Evolutionary conservation across 208 protist genomes (phyloP).

Genomic region (Acanthamoeba healyi): DNA sequence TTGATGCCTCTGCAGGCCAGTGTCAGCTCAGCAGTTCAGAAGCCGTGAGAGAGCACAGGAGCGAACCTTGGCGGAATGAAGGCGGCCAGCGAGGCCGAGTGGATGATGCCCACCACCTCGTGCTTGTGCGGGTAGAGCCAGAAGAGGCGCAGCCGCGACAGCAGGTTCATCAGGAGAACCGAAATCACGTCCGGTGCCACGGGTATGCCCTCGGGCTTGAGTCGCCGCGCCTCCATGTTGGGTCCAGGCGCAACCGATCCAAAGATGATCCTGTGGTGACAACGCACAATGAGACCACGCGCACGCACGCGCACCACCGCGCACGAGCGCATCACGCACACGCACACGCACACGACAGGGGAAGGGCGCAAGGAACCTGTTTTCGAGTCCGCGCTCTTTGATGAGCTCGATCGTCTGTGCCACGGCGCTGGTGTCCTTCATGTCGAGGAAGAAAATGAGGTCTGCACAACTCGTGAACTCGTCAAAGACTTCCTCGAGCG

Average conservation of each 20-base stretch:
- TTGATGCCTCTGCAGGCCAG: constrained; percentile 9
- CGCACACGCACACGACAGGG: neutral
- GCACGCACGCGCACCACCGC: neutral
- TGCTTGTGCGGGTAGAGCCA: constrained; percentile 45
- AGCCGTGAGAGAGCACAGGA: neutral
- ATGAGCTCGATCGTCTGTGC: constrained; percentile 33
- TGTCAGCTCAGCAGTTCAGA: no score
- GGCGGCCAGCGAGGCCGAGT: neutral
- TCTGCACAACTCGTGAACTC: constrained; percentile 11
- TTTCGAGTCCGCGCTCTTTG: neutral
- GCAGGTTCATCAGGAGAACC: constrained; percentile 4
- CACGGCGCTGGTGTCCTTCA: constrained; percentile 21
- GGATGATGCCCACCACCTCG: constrained; percentile 12
- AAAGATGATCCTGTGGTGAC: neutral
- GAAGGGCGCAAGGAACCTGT: neutral
- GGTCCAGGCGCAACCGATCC: neutral
- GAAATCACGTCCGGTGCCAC: constrained; percentile 5
- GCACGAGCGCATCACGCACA: neutral
- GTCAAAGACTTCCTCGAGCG: constrained; percentile 51
- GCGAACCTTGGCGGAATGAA: neutral
- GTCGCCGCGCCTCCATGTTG: neutral
- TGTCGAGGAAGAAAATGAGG: constrained; percentile 46
- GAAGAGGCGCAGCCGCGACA: constrained; percentile 9
- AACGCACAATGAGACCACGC: neutral
- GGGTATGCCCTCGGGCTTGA: constrained; percentile 1